Conservation (phyloP, 768 basidiomycete species). For the Butyriboletus loyo region DNA sequence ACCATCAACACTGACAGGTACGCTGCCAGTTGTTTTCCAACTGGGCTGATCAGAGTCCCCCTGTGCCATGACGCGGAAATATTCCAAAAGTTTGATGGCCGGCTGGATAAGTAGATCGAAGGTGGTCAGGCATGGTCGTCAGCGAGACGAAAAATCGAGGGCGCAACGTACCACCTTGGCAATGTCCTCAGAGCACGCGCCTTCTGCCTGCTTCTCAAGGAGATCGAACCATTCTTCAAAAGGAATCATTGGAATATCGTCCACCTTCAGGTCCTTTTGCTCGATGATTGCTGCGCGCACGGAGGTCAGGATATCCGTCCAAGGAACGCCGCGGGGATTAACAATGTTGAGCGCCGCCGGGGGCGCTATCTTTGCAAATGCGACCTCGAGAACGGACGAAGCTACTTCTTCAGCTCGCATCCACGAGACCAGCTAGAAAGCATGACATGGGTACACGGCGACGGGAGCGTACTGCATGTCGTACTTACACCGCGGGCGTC, state of each 20-base stretch:
- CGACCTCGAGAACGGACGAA: slow-evolving; percentile 32
- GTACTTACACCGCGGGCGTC: slow-evolving; percentile 31
- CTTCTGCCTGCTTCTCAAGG: slow-evolving; percentile 26
- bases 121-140: background rate
- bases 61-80: slow-evolving; percentile 21
- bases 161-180: background rate
- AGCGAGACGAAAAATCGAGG: background rate
- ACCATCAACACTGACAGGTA: background rate
- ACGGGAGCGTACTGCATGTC: background rate
- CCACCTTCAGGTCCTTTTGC: slow-evolving; percentile 2
- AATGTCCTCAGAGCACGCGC: slow-evolving; percentile 1
- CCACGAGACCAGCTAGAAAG: slow-evolving; percentile 32
- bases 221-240: slow-evolving; percentile 30
- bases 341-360: slow-evolving; percentile 35
- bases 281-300: slow-evolving; percentile 19
- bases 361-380: slow-evolving; percentile 16
- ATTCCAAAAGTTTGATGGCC: slow-evolving; percentile 31
- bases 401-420: slow-evolving; percentile 36
- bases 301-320: slow-evolving; percentile 25
- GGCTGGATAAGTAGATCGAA: slow-evolving; percentile 23
- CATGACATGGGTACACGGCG: slow-evolving; percentile 2
- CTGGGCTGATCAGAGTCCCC: background rate
- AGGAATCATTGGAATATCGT: slow-evolving; percentile 21
- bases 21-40: background rate
- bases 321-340: slow-evolving; percentile 34